These are phyloP conservation scores for Bullera alba DNA, from an alignment of 768 basidiomycete genomes.

Conservation along the genomic window DNA sequence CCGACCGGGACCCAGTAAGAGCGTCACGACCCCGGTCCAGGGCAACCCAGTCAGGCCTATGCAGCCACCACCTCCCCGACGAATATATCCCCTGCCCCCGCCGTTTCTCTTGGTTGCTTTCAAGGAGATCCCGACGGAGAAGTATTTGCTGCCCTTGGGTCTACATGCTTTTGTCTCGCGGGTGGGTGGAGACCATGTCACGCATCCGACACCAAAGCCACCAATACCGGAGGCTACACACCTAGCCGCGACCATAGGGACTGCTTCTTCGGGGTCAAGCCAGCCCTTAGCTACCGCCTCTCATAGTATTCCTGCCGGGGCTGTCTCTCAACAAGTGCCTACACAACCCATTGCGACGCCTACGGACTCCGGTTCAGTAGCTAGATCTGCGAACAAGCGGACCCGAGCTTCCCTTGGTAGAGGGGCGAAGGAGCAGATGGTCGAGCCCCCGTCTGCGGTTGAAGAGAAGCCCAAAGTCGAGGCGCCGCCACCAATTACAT, in stretches of 20 bases:
- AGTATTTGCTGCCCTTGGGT: constrained; percentile 31
- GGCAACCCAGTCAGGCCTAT: background rate
- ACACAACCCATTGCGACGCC: background rate
- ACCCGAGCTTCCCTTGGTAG: constrained; percentile 19
- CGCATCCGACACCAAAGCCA: constrained; percentile 12
- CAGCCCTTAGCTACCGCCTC: background rate
- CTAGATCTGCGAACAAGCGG: too few species aligned
- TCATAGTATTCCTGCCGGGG: background rate
- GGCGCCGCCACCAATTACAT: background rate
- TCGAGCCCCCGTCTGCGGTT: background rate
- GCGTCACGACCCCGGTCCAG: background rate
- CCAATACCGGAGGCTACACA: background rate
- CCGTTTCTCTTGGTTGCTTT: constrained; percentile 35
- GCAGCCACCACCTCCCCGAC: constrained; percentile 22
- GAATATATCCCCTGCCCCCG: constrained; percentile 23
- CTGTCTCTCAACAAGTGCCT: background rate
- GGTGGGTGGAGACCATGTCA: constrained; percentile 28
- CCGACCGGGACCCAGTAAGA: background rate
- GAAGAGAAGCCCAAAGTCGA: background rate
- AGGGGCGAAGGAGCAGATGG: constrained; percentile 9
- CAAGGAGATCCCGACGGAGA: constrained; percentile 34
- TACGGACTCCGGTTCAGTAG: too few species aligned
- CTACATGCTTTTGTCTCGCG: constrained; percentile 23
- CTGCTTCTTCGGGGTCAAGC: too few species aligned
- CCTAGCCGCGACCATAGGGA: background rate